Evolutionary conservation across 2,329 filamentous ascomycete genomes (phyloP).

Genomic region (Colletotrichum sp.): DNA sequence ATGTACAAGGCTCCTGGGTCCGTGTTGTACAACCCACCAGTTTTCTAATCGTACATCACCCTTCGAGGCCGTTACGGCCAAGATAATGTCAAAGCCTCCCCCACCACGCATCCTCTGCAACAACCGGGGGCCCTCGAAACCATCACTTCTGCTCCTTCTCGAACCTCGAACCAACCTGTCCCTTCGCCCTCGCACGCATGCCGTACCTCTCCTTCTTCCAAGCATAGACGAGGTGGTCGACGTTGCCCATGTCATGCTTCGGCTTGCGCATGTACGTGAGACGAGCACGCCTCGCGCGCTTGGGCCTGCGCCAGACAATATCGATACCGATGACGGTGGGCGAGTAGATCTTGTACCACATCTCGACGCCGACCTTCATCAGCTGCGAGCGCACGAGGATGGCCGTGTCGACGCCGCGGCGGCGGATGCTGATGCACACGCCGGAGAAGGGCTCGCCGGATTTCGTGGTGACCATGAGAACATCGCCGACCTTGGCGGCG

Average conservation of each 20-base stretch:
- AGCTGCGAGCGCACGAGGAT: conserved; percentile 87
- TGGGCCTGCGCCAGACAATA: conserved; percentile 84
- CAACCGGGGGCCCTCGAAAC: background rate
- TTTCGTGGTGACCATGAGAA: conserved; percentile 86
- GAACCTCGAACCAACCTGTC: conserved; percentile 10
- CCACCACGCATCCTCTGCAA: background rate
- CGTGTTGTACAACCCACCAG: conserved; percentile 9
- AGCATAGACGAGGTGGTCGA: conserved; percentile 75
- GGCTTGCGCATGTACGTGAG: conserved; percentile 91
- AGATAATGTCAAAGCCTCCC: background rate
- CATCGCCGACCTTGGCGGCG: conserved; percentile 83
- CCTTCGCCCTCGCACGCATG: conserved; percentile 30
- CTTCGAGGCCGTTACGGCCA: background rate
- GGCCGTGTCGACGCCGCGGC: conserved; percentile 86
- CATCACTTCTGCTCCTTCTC: background rate
- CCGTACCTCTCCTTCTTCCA: conserved; percentile 52
- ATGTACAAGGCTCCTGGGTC: conserved; percentile 11
- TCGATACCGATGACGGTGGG: conserved; percentile 91
- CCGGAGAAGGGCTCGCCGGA: conserved; percentile 86
- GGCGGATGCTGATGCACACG: conserved; percentile 84
- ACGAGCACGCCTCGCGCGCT: conserved; percentile 84
- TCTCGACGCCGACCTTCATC: conserved; percentile 88
- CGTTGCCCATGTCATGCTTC: conserved; percentile 85
- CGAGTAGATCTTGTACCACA: conserved; percentile 96
- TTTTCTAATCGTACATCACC: conserved; percentile 13